Conservation (phyloP, 345 rosid species). For the Eucalyptus marginata region DNA sequence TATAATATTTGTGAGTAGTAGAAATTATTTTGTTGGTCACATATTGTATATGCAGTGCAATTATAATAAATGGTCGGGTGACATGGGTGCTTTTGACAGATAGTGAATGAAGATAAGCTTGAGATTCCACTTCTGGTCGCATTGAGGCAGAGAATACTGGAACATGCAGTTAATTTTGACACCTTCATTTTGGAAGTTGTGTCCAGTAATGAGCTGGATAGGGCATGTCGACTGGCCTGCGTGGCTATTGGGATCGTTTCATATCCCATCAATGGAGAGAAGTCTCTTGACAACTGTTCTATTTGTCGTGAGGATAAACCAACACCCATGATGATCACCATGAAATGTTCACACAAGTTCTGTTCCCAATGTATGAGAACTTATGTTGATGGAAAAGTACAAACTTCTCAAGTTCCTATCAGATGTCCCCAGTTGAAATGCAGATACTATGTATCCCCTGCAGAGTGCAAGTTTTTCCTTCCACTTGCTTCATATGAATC, state of each 20-base stretch:
- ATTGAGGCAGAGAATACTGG: constrained; percentile 62
- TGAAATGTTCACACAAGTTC: constrained; percentile 88
- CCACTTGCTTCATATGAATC: constrained; percentile 49
- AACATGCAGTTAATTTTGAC: constrained; percentile 50
- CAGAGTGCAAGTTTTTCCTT: constrained; percentile 66
- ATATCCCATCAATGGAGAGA: constrained; percentile 22
- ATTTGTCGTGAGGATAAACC: constrained; percentile 87
- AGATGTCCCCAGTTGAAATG: constrained; percentile 86
- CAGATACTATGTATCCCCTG: constrained; percentile 50
- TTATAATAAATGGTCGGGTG: background rate
- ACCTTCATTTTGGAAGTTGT: constrained; percentile 54
- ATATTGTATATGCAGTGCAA: background rate
- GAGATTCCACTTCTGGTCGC: constrained; percentile 64
- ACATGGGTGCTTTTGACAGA: constrained; percentile 26
- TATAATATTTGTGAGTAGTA: background rate
- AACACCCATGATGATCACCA: constrained; percentile 56
- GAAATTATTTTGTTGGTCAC: background rate
- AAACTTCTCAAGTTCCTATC: constrained; percentile 70
- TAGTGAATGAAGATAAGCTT: constrained; percentile 40
- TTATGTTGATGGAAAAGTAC: constrained; percentile 71
- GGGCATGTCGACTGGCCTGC: constrained; percentile 57
- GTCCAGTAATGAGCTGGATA: constrained; percentile 41
- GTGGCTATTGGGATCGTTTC: constrained; percentile 76
- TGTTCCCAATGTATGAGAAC: constrained; percentile 95
- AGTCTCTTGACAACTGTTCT: constrained; percentile 46